Evolutionary conservation across 345 rosid species (phyloP).

Genomic region (Lepidium aucheri): DNA sequence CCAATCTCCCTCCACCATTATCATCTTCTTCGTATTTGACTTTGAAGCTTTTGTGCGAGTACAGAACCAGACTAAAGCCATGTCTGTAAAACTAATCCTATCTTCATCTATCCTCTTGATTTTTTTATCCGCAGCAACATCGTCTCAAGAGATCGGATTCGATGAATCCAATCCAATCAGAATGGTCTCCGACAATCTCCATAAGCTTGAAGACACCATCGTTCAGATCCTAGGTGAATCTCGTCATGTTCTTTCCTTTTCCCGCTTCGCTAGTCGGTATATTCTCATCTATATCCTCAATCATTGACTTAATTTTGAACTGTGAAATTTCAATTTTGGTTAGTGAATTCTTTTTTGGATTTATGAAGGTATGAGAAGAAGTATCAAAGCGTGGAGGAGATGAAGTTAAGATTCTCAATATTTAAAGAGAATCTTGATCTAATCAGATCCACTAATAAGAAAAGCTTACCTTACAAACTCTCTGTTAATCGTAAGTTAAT

Average conservation of each 20-base stretch:
- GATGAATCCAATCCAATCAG: conserved; percentile 60
- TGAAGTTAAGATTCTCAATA: conserved; percentile 52
- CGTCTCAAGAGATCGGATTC: conserved; percentile 35
- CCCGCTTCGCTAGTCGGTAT: conserved; percentile 66
- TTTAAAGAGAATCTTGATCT: conserved; percentile 58
- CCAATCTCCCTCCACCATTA: neutral
- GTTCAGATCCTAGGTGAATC: conserved; percentile 46
- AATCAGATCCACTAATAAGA: conserved; percentile 63
- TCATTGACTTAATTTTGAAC: neutral
- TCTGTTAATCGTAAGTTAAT: conserved; percentile 51
- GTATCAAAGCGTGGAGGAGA: conserved; percentile 60
- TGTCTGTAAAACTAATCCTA: conserved; percentile 29
- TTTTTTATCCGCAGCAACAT: conserved; percentile 24
- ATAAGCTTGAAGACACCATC: conserved; percentile 42
- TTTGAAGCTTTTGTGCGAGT: neutral
- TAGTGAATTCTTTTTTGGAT: neutral
- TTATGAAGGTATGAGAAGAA: conserved; percentile 52
- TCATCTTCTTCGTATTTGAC: neutral
- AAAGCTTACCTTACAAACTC: conserved; percentile 51
- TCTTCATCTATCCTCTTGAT: conserved; percentile 25
- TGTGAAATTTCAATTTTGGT: neutral
- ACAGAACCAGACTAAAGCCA: conserved; percentile 5
- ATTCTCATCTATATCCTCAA: neutral
- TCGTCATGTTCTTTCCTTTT: conserved; percentile 50
- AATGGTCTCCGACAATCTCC: conserved; percentile 49